Base-by-base conservation (phyloP, 1,284 basidiomycete species). In the Microbotryum silenes-acaulis region DNA sequence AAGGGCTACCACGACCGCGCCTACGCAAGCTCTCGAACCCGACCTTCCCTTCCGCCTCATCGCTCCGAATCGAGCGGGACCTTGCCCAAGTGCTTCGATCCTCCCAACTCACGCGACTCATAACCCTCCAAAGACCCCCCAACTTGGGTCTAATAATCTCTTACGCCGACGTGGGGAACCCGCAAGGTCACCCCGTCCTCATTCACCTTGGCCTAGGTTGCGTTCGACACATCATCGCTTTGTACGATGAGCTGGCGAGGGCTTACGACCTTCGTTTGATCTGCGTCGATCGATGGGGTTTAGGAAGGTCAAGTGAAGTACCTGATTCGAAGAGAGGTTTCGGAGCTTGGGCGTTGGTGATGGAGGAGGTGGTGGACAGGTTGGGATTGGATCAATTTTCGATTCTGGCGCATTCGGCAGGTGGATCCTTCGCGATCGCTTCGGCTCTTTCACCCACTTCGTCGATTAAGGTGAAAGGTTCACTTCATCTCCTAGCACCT, bases 171-270 rank as follows among this genome's bases (percentile, higher is more conserved):
- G 81, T 97, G 55, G 94, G 94, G 1, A 83, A 81, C 62, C 81
- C 85, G 0, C 82, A 80, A 23, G 94, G 94, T 1, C 84, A 84
- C 72, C 91, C 93, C 0, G 83, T 97, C 14, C 77, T 97, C 51
- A 82, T 97, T 12, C 97, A 94, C 74, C 82, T 98, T 58, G 94
- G 94, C 0, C 75, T 97, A 33, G 93, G 94, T 5, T 91, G 90
- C 71, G 93, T 97, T 6, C 82, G 94, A 37, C 92, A 97, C 75
- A 82, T 97, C 59, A 87, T 96, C 78, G 92, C 89, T 6, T 77
- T 97, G 47, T 97, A 94, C 74, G 93, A 97, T 74, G 94, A 97
- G 73, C 87, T 97, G 82, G 94, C 94, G 16, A 83, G 86, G 63
- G 87, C 87, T 56, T 77, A 96, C 61, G 87, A 86, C 1, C 80